These are phyloP conservation scores for Xylaria sp. DNA, from an alignment of 2,329 filamentous ascomycete species.

Conservation along the genomic window DNA sequence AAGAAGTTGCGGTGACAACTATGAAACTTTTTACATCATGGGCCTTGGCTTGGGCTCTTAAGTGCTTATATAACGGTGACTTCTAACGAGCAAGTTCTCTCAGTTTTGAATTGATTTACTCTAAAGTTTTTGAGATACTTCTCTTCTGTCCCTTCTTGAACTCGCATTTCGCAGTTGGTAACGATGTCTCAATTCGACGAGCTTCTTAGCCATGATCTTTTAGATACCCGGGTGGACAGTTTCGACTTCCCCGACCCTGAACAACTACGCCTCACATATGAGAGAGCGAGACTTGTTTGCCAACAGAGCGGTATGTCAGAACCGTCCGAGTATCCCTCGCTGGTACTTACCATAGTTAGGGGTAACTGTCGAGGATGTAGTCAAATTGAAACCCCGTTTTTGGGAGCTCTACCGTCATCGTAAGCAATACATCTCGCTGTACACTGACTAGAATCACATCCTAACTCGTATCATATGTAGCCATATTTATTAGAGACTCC, in stretches of 20 bases:
- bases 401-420: slow-evolving; percentile 35
- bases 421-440: slow-evolving; percentile 15
- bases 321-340: not conserved
- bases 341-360: not conserved
- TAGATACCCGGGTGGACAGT: slow-evolving; percentile 16
- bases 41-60: not conserved
- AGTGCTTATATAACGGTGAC: not conserved
- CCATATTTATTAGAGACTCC: slow-evolving; percentile 29
- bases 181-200: slow-evolving; percentile 21
- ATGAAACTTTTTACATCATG: not conserved
- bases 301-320: slow-evolving; percentile 21
- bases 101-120: too few relatives aligned
- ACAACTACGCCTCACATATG: slow-evolving; percentile 22
- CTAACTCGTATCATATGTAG: not conserved
- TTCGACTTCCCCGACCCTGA: slow-evolving; percentile 25
- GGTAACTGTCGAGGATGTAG: slow-evolving; percentile 33
- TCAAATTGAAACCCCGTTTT: slow-evolving; percentile 33
- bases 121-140: too few relatives aligned
- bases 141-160: too few relatives aligned
- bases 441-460: too few relatives aligned
- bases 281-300: slow-evolving; percentile 26
- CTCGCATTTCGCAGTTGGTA: not conserved
- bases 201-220: slow-evolving; percentile 18
- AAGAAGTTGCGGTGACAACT: not conserved
- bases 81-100: not conserved